phyloP scores from a whole-genome alignment of 2,329 filamentous ascomycete genomes.

The Exophiala oligosperma region DNA sequence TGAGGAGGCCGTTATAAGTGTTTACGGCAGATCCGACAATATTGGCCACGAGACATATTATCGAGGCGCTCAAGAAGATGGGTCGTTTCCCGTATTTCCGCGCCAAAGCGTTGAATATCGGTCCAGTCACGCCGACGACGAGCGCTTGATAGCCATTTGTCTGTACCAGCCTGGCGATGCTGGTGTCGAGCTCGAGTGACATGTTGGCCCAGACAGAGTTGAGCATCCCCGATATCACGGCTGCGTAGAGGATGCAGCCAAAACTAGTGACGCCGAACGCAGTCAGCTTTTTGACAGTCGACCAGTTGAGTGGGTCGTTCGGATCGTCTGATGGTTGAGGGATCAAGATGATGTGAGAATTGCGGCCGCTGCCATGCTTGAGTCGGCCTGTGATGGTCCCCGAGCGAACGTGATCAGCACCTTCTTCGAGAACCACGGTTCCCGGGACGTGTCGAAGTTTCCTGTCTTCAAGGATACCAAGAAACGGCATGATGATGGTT shows the following conservation, averaged over 20 bases:
- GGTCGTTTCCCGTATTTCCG: slow-evolving; percentile 42
- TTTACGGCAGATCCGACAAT: slow-evolving; percentile 48
- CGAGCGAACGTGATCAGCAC: slow-evolving; percentile 5
- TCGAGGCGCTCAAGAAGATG: slow-evolving; percentile 27
- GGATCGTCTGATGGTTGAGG: slow-evolving; percentile 40
- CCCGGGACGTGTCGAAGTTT: slow-evolving; percentile 34
- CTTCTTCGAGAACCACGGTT: slow-evolving; percentile 31
- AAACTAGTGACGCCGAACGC: slow-evolving; percentile 34
- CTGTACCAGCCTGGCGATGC: slow-evolving; percentile 45
- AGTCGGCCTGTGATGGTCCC: slow-evolving; percentile 10
- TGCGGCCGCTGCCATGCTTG: slow-evolving; percentile 19
- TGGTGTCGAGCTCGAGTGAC: slow-evolving; percentile 43
- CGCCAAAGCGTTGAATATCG: slow-evolving; percentile 43
- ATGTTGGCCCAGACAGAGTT: slow-evolving; percentile 38
- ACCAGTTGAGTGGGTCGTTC: slow-evolving; percentile 43
- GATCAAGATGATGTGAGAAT: slow-evolving; percentile 34
- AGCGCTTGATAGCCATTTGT: slow-evolving; percentile 50
- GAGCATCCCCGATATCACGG: slow-evolving; percentile 33
- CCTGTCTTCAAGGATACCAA: slow-evolving; percentile 34
- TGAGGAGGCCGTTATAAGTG: slow-evolving; percentile 48
- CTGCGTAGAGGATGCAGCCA: slow-evolving; percentile 35
- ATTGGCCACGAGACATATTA: slow-evolving; percentile 36
- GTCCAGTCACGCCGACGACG: slow-evolving; percentile 36
- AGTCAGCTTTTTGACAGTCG: slow-evolving; percentile 31
- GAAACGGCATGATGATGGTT: slow-evolving; percentile 6